A percentile compares a stretch with the other conserved stretches of the same genome.
Conservation (phyloP, 441 rosid genomes). For the Theobroma grandiflorum region DNA sequence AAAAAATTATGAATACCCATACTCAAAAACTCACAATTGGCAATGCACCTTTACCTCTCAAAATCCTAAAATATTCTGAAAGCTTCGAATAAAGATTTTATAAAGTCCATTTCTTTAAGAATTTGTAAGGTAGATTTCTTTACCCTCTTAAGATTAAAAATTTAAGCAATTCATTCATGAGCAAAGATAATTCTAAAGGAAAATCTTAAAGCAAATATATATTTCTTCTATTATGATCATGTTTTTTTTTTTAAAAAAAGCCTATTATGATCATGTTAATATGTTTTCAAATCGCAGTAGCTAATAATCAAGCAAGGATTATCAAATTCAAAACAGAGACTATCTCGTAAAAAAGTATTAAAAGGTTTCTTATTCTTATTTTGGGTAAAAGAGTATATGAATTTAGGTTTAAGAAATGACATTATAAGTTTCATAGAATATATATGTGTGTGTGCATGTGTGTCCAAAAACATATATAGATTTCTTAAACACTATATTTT, state of each 20-base stretch:
- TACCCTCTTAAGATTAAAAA: not conserved
- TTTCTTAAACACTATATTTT: not conserved
- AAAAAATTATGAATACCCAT: not conserved
- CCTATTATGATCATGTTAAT: not conserved
- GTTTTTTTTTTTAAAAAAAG: too few relatives aligned
- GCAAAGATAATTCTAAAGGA: not conserved
- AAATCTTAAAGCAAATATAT: conserved; percentile 1
- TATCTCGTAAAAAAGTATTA: not conserved
- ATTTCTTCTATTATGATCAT: not conserved
- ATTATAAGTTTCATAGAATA: conserved; percentile 8
- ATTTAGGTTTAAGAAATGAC: conserved; percentile 7
- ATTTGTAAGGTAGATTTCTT: conserved; percentile 4
- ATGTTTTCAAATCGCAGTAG: not conserved
- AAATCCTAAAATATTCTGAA: not conserved
- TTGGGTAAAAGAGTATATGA: not conserved
- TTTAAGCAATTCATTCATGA: not conserved
- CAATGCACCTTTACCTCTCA: not conserved
- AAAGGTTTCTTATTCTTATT: not conserved
- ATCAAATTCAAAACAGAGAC: not conserved
- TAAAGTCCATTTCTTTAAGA: not conserved
- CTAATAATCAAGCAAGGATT: conserved; percentile 10
- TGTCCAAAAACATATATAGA: not conserved
- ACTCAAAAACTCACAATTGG: not conserved
- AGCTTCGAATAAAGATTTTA: not conserved
- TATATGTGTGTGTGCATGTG: not conserved